Evolutionary conservation across 169 alveolate species (phyloP), one percentile per base, ranked within the genome.

Genomic region (Cryptosporidium muris): DNA sequence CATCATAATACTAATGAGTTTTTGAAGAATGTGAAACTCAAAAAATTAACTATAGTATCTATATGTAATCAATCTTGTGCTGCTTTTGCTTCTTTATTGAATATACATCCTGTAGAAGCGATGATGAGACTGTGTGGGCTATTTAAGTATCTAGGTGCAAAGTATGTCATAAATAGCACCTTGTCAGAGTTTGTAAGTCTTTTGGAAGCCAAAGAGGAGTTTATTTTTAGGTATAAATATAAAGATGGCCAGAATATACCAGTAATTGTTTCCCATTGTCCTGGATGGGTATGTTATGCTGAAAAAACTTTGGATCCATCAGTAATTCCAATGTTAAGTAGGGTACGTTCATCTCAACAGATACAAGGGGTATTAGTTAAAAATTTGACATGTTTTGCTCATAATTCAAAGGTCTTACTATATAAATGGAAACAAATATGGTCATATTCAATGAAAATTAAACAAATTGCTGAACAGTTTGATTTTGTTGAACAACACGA

Each of bases 271-370:
- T 90, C 95, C 12, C 98, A 96, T 81, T 96, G 98, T 64, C 98
- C 98, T 3, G 98, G 98, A 0, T 96, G 98, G 98, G 90, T 94
- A 2, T 92, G 95, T 63, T 96, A 96, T 90, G 96, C 98, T 3
- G 98, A 96, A 88, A 96, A 96, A 81, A 93, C 89, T 16, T 91
- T 94, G 14, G 96, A 94, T 25, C 92, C 88, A 49, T 82, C 81
- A 14, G 89, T 93, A 8, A 90, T 95, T 40, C 89, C 92, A 9
- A 80, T 90, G 66, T 92, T 96, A 94, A 94, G 97, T 68, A 90
- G 82, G 63, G 92, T 94, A 9, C 91, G 96, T 81, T 92, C 97
- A 4, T 95, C 97, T 36, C 95, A 96, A 82, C 92, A 93, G 80
- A 89, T 95, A 8, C 92, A 93, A 53, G 96, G 97, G 7, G 68